Percentiles rank a stretch among this genome's conserved stretches.
phyloP scores from a whole-genome alignment of 1,284 basidiomycete species.

The Psilocybe mexicana region DNA sequence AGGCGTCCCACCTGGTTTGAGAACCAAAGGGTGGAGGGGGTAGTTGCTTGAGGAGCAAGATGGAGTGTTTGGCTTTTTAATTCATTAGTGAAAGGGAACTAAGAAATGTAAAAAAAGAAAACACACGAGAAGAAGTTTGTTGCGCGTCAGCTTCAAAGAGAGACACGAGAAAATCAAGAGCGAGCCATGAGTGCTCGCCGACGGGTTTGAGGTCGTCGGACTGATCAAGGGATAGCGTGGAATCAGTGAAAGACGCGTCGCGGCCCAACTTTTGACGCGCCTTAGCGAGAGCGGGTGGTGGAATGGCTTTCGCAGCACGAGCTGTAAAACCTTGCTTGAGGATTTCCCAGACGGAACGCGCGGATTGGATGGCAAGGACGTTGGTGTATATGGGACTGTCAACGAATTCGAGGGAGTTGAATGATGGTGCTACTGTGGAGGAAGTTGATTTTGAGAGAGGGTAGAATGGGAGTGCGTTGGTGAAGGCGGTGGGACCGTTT shows the following conservation, averaged over 20 bases:
- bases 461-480: constrained; percentile 57
- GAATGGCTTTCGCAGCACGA: background rate
- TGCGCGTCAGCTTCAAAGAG: constrained; percentile 69
- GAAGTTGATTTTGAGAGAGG: constrained; percentile 7
- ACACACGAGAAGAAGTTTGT: constrained; percentile 17
- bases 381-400: constrained; percentile 60
- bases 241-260: constrained; percentile 14
- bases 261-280: background rate
- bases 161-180: constrained; percentile 63
- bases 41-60: constrained; percentile 65
- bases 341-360: constrained; percentile 62
- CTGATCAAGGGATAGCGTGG: background rate
- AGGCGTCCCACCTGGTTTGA: constrained; percentile 57
- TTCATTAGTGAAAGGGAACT: background rate
- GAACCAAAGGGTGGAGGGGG: constrained; percentile 51
- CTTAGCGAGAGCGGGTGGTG: background rate
- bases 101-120: background rate
- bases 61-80: constrained; percentile 52
- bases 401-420: constrained; percentile 36
- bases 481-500: constrained; percentile 54
- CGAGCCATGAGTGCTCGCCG: constrained; percentile 61
- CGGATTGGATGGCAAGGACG: constrained; percentile 50
- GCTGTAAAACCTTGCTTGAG: constrained; percentile 55
- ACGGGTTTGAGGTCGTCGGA: constrained; percentile 36
- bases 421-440: constrained; percentile 3